Evolutionary conservation across 2,329 filamentous ascomycete genomes (phyloP).

Genomic region (Pleurostoma richardsiae): DNA sequence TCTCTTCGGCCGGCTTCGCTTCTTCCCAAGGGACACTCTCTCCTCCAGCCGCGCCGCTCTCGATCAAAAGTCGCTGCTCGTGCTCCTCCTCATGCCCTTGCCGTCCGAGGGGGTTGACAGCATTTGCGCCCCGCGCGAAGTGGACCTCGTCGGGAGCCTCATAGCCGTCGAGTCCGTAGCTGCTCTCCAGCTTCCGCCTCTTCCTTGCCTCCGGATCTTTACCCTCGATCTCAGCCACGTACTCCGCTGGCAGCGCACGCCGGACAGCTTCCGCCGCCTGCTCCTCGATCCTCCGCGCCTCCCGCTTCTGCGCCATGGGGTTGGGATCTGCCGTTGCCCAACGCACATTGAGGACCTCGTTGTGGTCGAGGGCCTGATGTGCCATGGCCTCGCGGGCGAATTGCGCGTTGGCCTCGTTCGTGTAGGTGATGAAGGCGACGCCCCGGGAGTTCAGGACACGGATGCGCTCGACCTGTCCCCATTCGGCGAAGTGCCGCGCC

Average conservation of each 20-base stretch:
- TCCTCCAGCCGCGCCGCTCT: slow-evolving; percentile 44
- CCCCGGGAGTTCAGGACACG: slow-evolving; percentile 84
- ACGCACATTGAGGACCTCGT: slow-evolving; percentile 88
- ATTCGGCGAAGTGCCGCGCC: slow-evolving; percentile 91
- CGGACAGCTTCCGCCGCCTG: slow-evolving; percentile 94
- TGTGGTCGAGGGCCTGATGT: slow-evolving; percentile 86
- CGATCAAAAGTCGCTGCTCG: slow-evolving; percentile 53
- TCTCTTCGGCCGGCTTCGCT: slow-evolving; percentile 29
- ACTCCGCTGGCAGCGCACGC: slow-evolving; percentile 80
- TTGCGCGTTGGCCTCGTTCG: slow-evolving; percentile 82
- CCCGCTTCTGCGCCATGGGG: slow-evolving; percentile 86
- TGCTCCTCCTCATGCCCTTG: slow-evolving; percentile 60
- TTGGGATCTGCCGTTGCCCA: slow-evolving; percentile 98
- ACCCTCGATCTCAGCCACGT: slow-evolving; percentile 90
- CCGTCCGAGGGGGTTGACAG: slow-evolving; percentile 54
- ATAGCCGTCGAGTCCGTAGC: slow-evolving; percentile 85
- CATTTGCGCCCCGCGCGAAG: slow-evolving; percentile 74
- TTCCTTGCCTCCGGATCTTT: slow-evolving; percentile 83
- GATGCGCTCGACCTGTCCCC: slow-evolving; percentile 85
- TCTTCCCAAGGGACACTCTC: slow-evolving; percentile 31
- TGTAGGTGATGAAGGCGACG: slow-evolving; percentile 93
- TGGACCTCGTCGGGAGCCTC: slow-evolving; percentile 93
- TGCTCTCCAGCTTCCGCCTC: slow-evolving; percentile 81
- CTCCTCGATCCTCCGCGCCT: slow-evolving; percentile 84
- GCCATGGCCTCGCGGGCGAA: slow-evolving; percentile 96